Conservation (phyloP, 2,329 filamentous ascomycete species). For the Parastagonospora nodorum region DNA sequence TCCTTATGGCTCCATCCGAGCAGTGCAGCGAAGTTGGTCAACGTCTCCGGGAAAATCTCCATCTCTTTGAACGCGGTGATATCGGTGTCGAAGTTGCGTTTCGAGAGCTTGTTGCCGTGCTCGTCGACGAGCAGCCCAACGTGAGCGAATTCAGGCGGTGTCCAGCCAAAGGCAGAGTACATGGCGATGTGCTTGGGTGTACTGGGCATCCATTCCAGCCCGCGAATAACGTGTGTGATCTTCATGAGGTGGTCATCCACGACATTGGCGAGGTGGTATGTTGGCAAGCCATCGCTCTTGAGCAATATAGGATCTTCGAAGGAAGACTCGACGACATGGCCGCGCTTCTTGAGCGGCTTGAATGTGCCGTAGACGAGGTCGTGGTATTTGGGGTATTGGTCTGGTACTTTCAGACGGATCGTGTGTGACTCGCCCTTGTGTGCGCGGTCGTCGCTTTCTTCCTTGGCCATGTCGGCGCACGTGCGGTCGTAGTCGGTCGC, state of each 20-base stretch:
- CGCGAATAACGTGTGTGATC: conserved; percentile 93
- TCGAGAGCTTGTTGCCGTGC: conserved; percentile 66
- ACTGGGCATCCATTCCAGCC: conserved; percentile 95
- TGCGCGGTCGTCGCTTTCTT: conserved; percentile 74
- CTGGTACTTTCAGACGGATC: conserved; percentile 72
- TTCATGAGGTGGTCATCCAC: conserved; percentile 95
- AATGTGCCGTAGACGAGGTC: conserved; percentile 78
- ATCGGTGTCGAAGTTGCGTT: conserved; percentile 74
- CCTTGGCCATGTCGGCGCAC: conserved; percentile 69
- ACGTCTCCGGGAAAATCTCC: conserved; percentile 65
- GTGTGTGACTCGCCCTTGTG: conserved; percentile 72
- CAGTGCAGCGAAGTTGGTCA: conserved; percentile 83
- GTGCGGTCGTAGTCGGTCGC: conserved; percentile 71
- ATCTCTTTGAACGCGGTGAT: conserved; percentile 62
- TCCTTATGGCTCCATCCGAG: conserved; percentile 79
- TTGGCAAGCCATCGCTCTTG: conserved; percentile 90
- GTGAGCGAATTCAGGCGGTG: conserved; percentile 55
- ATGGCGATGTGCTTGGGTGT: conserved; percentile 76
- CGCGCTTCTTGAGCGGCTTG: conserved; percentile 39
- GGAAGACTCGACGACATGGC: conserved; percentile 50
- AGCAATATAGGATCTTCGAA: conserved; percentile 87
- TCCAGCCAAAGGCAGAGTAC: conserved; percentile 57
- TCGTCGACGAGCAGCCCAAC: conserved; percentile 56
- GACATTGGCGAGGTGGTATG: conserved; percentile 96
- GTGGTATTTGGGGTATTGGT: conserved; percentile 66